phyloP scores from a whole-genome alignment of 2,329 filamentous ascomycete species.

The Pochonia chlamydosporia region DNA sequence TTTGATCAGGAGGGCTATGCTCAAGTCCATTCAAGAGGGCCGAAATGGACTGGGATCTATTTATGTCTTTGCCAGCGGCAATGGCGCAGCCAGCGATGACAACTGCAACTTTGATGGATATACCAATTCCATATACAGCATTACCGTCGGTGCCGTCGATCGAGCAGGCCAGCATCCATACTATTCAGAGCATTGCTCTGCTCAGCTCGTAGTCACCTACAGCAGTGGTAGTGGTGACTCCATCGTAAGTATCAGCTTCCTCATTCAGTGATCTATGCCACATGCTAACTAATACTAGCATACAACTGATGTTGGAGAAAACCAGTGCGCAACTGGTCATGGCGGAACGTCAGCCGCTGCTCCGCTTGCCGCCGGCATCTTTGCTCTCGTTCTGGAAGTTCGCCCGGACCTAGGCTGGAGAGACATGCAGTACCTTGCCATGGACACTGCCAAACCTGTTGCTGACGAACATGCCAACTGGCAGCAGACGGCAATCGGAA shows the following conservation, averaged over 20 bases:
- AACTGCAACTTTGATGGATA: slow-evolving; percentile 99
- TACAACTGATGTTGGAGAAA: slow-evolving; percentile 86
- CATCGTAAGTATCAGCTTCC: slow-evolving; percentile 50
- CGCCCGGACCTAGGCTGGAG: slow-evolving; percentile 88
- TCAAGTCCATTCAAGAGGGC: slow-evolving; percentile 86
- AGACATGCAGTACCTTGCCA: slow-evolving; percentile 86
- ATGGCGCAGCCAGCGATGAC: slow-evolving; percentile 79
- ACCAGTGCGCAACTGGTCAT: slow-evolving; percentile 74
- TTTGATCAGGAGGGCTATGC: slow-evolving; percentile 82
- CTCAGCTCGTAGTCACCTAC: slow-evolving; percentile 92
- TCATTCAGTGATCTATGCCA: not conserved
- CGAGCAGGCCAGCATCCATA: slow-evolving; percentile 82
- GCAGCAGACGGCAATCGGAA: slow-evolving; percentile 75
- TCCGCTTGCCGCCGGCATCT: slow-evolving; percentile 85
- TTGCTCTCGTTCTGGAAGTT: slow-evolving; percentile 78
- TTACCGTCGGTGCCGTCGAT: slow-evolving; percentile 91
- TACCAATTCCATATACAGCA: slow-evolving; percentile 98
- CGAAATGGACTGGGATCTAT: slow-evolving; percentile 79
- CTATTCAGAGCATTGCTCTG: slow-evolving; percentile 95
- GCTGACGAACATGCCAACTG: slow-evolving; percentile 66
- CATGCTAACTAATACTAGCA: slow-evolving; percentile 42
- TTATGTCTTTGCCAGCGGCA: slow-evolving; percentile 92
- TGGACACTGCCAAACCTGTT: slow-evolving; percentile 78
- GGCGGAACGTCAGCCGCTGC: slow-evolving; percentile 95
- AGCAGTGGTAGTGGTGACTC: slow-evolving; percentile 84